A percentile compares a stretch with the other conserved stretches of the same genome.
Conservation (phyloP, 176 grass and related monocot genomes). For the Aegilops tauschii region DNA sequence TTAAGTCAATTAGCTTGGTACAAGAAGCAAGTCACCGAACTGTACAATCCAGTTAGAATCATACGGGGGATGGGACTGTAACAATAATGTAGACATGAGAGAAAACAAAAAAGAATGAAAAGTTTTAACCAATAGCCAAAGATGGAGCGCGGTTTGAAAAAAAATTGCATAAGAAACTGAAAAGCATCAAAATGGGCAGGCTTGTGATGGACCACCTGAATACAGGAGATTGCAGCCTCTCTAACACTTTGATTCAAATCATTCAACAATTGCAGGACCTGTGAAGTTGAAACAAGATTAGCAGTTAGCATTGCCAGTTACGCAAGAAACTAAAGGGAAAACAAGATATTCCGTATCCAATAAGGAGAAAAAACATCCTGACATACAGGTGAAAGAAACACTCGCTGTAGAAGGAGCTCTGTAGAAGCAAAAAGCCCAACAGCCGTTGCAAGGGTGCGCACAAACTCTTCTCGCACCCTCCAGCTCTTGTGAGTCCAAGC, state of each 20-base stretch:
- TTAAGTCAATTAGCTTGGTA: slow-evolving; percentile 1
- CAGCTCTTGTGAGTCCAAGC: slow-evolving; percentile 89
- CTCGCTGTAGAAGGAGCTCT: slow-evolving; percentile 76
- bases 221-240: slow-evolving; percentile 80
- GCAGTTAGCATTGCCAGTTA: slow-evolving; percentile 1
- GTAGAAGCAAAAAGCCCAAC: slow-evolving; percentile 82
- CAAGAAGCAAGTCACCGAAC: neutral
- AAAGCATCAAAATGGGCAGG: neutral
- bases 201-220: slow-evolving; percentile 50
- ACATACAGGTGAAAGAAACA: slow-evolving; percentile 78
- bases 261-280: slow-evolving; percentile 80
- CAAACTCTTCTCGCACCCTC: slow-evolving; percentile 92
- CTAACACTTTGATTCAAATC: slow-evolving; percentile 88
- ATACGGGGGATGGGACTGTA: neutral
- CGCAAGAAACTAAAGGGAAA: neutral
- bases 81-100: neutral
- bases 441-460: slow-evolving; percentile 66
- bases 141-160: neutral
- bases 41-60: slow-evolving; percentile 6
- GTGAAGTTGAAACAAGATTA: slow-evolving; percentile 37
- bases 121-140: slow-evolving; percentile 11
- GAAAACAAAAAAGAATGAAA: neutral
- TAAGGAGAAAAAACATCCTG: slow-evolving; percentile 14
- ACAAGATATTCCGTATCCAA: neutral
- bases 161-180: slow-evolving; percentile 21